Evolutionary conservation across 371 early-diverging fungal species (phyloP).

Genomic region (Mucor sp.): DNA sequence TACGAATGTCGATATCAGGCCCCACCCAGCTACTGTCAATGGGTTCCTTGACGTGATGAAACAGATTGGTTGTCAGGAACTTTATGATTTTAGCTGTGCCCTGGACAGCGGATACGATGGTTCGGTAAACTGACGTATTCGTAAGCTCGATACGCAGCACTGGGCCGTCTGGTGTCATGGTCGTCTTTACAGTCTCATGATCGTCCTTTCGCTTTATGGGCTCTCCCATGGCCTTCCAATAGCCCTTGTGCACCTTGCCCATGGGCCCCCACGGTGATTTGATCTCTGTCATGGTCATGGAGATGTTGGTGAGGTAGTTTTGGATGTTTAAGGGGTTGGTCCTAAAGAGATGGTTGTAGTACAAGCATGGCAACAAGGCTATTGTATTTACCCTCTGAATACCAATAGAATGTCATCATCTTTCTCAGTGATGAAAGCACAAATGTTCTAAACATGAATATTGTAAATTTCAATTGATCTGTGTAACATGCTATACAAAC

Average conservation of each 20-base stretch:
- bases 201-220: slow-evolving; percentile 11
- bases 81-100: slow-evolving; percentile 33
- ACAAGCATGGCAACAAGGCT: not conserved
- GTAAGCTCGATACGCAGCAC: slow-evolving; percentile 39
- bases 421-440: slow-evolving; percentile 63
- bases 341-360: slow-evolving; percentile 16
- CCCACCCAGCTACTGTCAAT: slow-evolving; percentile 50
- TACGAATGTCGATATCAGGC: slow-evolving; percentile 32
- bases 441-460: slow-evolving; percentile 46
- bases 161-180: slow-evolving; percentile 4
- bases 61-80: slow-evolving; percentile 32
- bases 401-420: slow-evolving; percentile 62
- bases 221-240: slow-evolving; percentile 64
- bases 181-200: not conserved
- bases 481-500: slow-evolving; percentile 28
- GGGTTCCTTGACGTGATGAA: slow-evolving; percentile 45
- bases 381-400: slow-evolving; percentile 50
- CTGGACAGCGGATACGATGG: slow-evolving; percentile 38
- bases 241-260: slow-evolving; percentile 63
- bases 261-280: slow-evolving; percentile 51
- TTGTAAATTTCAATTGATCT: not conserved
- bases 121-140: slow-evolving; percentile 40
- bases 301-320: slow-evolving; percentile 60
- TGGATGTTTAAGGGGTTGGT: slow-evolving; percentile 67
- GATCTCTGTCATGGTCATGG: slow-evolving; percentile 48